Evolutionary conservation across 2,329 filamentous ascomycete genomes (phyloP).

Genomic region (Pseudonectria foliicola): DNA sequence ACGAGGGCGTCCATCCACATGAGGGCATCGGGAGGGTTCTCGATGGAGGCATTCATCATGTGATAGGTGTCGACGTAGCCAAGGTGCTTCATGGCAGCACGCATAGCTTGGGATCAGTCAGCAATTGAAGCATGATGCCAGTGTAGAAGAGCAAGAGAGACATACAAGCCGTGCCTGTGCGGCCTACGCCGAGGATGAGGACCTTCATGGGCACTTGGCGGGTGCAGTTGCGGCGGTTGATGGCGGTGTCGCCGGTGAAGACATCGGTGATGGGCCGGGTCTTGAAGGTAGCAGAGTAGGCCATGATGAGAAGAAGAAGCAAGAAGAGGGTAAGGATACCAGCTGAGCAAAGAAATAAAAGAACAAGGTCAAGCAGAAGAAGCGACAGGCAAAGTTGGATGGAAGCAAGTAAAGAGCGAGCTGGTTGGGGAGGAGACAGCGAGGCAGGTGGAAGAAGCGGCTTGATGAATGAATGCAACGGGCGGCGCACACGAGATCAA

Average conservation of each 20-base stretch:
- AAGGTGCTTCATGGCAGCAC: slow-evolving; percentile 57
- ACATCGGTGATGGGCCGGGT: slow-evolving; percentile 45
- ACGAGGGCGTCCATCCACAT: slow-evolving; percentile 65
- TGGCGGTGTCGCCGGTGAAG: slow-evolving; percentile 60
- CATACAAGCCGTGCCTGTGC: slow-evolving; percentile 64
- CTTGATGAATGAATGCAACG: too few species aligned
- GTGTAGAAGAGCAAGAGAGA: slow-evolving; percentile 7
- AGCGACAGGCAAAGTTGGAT: not conserved
- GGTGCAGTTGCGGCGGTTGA: slow-evolving; percentile 58
- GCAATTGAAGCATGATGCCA: not conserved
- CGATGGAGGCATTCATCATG: slow-evolving; percentile 64
- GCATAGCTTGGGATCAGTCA: slow-evolving; percentile 41
- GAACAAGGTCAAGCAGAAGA: not conserved
- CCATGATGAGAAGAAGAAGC: slow-evolving; percentile 13
- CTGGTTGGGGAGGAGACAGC: too few species aligned
- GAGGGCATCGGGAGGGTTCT: slow-evolving; percentile 51
- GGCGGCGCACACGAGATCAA: too few species aligned
- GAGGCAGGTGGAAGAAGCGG: too few species aligned
- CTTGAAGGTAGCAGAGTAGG: slow-evolving; percentile 23
- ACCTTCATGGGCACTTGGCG: slow-evolving; percentile 67
- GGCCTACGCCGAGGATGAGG: slow-evolving; percentile 60
- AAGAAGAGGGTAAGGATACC: slow-evolving; percentile 1
- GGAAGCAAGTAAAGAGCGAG: slow-evolving; percentile 2
- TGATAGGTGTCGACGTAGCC: slow-evolving; percentile 66
- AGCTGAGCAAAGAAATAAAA: slow-evolving; percentile 1